Evolutionary conservation across 148 eudicot genomes (phyloP).

Genomic region (Pharnaceum exiguum): DNA sequence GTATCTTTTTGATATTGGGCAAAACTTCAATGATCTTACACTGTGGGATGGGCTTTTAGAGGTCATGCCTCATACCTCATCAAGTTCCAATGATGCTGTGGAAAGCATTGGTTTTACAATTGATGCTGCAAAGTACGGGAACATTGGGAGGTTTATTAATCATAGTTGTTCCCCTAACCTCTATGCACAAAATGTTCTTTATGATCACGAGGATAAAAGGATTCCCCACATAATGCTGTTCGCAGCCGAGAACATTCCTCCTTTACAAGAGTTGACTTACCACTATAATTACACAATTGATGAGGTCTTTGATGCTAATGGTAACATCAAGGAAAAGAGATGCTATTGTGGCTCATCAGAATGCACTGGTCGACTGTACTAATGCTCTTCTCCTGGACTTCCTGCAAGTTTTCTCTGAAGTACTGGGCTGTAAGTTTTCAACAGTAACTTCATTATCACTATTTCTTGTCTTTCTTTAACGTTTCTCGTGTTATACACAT

Average conservation of each 20-base stretch:
- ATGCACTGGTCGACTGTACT: slow-evolving; percentile 87
- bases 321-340: slow-evolving; percentile 61
- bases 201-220: slow-evolving; percentile 71
- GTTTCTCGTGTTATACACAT: too few relatives aligned
- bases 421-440: too few relatives aligned
- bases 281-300: slow-evolving; percentile 71
- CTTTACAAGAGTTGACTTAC: slow-evolving; percentile 79
- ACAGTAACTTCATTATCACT: too few relatives aligned
- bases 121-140: slow-evolving; percentile 70
- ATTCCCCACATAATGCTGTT: slow-evolving; percentile 93
- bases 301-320: slow-evolving; percentile 58
- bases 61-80: slow-evolving; percentile 25
- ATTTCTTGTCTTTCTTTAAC: too few relatives aligned
- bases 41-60: slow-evolving; percentile 27
- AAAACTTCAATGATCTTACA: slow-evolving; percentile 51
- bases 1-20: slow-evolving; percentile 83
- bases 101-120: slow-evolving; percentile 72
- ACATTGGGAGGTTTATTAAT: slow-evolving; percentile 82
- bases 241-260: slow-evolving; percentile 87
- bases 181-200: slow-evolving; percentile 81
- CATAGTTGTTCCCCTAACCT: slow-evolving; percentile 95
- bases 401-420: slow-evolving; percentile 7
- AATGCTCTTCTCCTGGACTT: slow-evolving; percentile 9
- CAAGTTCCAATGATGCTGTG: slow-evolving; percentile 14
- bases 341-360: slow-evolving; percentile 84